Conservation (phyloP, 2,329 filamentous ascomycete species). For the Arthrobotrys musiformis region DNA sequence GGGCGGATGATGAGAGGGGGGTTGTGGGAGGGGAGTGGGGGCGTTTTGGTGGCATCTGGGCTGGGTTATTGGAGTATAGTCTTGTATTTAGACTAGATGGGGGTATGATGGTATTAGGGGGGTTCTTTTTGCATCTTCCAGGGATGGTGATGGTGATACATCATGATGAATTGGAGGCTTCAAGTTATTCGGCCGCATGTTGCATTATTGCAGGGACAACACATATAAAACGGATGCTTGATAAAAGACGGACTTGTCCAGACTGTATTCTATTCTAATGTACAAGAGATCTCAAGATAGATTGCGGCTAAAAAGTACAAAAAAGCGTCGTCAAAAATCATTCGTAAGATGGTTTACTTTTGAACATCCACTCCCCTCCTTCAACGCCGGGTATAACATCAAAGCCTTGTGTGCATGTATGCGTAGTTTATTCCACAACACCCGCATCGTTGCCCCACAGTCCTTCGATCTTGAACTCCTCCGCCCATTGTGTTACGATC, state of each 20-base stretch:
- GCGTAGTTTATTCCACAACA: constrained; percentile 20
- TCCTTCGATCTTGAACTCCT: constrained; percentile 94
- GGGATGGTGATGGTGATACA: constrained; percentile 42
- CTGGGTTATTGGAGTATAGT: constrained; percentile 48
- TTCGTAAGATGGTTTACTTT: constrained; percentile 28
- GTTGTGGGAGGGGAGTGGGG: constrained; percentile 41
- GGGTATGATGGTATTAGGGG: constrained; percentile 56
- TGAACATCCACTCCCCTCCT: constrained; percentile 9
- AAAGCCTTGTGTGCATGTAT: neutral
- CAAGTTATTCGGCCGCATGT: neutral
- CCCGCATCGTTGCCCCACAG: constrained; percentile 71
- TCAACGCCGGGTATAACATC: constrained; percentile 41
- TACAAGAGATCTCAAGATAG: constrained; percentile 29
- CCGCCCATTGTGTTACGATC: constrained; percentile 91
- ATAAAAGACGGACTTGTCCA: neutral
- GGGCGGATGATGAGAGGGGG: constrained; percentile 54
- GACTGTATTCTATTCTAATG: constrained; percentile 46
- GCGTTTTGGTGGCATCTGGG: constrained; percentile 56
- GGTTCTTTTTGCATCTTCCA: constrained; percentile 50
- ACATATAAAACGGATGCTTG: neutral
- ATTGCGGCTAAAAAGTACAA: constrained; percentile 9
- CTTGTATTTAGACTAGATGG: too few relatives aligned
- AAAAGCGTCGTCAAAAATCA: constrained; percentile 26
- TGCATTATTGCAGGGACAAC: neutral
- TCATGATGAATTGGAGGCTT: neutral